Base-by-base conservation (phyloP, 1,284 basidiomycete genomes). In the Austropuccinia psidii region DNA sequence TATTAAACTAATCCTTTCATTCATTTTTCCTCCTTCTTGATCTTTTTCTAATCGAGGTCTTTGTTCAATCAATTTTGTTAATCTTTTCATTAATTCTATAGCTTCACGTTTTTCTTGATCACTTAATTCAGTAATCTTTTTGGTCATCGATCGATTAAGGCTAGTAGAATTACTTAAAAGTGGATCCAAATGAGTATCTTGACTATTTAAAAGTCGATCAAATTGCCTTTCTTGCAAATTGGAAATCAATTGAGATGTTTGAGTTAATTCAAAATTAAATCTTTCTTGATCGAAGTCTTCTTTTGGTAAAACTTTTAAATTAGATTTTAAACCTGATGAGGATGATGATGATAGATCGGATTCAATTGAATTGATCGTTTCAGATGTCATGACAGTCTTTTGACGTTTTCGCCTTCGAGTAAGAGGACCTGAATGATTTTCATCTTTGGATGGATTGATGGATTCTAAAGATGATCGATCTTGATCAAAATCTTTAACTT, bases 221-320 rank as follows among this genome's bases (percentile, higher is more conserved):
- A 55, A 65, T 41, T 73, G 70, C 35, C 61, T 54, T 43, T 73
- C 70, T 65, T 73, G 70, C 11, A 73, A 49, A 29, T 73, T 73
- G n/a, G 27, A 37, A 13, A 73, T 55, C 41, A 73, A 49, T 57
- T 57, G 50, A 24, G 66, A 54, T 8, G 49, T 68, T 54, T n/a
- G n/a, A n/a, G 11, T 45, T 19, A 45, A n/a, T 19, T 45, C 41
- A 45, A 45, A n/a, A 45, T 45, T 19, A 45, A 45, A 11, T 68
- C 49, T 6, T 52, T n/a, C 8, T 55, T 15, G 17, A 39, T 54
- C 37, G 52, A 24, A 19, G 21, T 19, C 19, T 43, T 57, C 37
- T 41, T 21, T 43, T 57, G 27, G 13, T 29, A 45, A 1, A 66
- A 11, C 27, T 31, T 33, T 6, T 13, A 11, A 17, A 33, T 45